These are phyloP conservation scores for Arachnopeziza araneosa DNA, from an alignment of 2,329 filamentous ascomycete genomes.

Conservation along the genomic window DNA sequence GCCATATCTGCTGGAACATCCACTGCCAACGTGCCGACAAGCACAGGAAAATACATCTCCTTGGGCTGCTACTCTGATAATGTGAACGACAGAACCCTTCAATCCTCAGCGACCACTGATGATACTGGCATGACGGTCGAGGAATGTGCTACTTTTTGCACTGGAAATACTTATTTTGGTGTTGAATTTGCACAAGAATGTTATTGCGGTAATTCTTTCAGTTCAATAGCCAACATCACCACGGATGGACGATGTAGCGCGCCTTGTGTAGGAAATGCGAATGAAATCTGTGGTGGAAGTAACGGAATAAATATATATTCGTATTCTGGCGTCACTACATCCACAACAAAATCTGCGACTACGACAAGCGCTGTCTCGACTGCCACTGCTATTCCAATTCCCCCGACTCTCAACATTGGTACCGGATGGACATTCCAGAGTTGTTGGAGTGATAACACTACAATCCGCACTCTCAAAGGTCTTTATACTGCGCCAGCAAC, in stretches of 20 bases:
- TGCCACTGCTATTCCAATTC: constrained; percentile 1
- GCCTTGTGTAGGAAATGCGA: constrained; percentile 9
- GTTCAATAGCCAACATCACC: constrained; percentile 1
- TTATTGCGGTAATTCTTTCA: constrained; percentile 8
- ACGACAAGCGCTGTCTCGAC: background rate
- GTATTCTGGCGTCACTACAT: background rate
- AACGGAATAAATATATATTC: constrained; percentile 21
- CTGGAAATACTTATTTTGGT: constrained; percentile 12
- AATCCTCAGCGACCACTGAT: background rate
- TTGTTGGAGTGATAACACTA: constrained; percentile 28
- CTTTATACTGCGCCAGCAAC: constrained; percentile 12
- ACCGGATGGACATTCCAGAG: constrained; percentile 23
- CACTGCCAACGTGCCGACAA: background rate
- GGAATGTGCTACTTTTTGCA: constrained; percentile 10
- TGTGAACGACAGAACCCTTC: background rate
- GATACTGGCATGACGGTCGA: constrained; percentile 14
- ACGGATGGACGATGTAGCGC: constrained; percentile 11
- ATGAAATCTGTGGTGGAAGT: constrained; percentile 5
- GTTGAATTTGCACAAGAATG: constrained; percentile 26
- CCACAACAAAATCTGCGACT: background rate
- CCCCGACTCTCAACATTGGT: background rate
- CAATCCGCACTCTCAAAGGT: constrained; percentile 10
- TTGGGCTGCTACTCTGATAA: constrained; percentile 33
- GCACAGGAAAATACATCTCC: constrained; percentile 17
- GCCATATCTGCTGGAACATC: too few relatives aligned